phyloP scores from a whole-genome alignment of 2,329 filamentous ascomycete species.

The Pseudogymnoascus verrucosus region DNA sequence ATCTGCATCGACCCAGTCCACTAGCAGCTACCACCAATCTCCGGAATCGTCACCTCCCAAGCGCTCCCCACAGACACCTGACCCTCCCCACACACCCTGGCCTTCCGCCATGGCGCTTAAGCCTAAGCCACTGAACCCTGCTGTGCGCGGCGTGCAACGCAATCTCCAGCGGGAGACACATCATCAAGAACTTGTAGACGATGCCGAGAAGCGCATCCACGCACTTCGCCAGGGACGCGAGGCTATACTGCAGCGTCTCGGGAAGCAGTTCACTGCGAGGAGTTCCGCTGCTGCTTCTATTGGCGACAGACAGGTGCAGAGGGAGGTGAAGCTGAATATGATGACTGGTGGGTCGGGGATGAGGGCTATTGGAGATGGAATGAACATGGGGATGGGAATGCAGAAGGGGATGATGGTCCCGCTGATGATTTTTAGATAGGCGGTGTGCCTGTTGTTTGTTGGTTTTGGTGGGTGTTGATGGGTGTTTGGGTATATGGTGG shows the following conservation, averaged over 20 bases:
- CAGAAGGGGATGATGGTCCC: slow-evolving; percentile 7
- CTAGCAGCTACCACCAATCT: background rate
- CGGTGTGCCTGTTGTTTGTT: background rate
- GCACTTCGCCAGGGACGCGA: slow-evolving; percentile 52
- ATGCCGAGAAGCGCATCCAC: slow-evolving; percentile 45
- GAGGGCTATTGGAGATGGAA: background rate
- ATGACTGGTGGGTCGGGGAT: background rate
- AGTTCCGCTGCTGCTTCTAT: slow-evolving; percentile 8
- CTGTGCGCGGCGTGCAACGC: slow-evolving; percentile 50
- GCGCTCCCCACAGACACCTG: background rate
- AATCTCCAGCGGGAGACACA: slow-evolving; percentile 49
- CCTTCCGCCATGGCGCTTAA: background rate
- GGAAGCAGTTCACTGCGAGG: slow-evolving; percentile 40
- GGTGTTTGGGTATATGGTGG: slow-evolving; percentile 1
- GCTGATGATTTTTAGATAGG: slow-evolving; percentile 5
- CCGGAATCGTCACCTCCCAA: background rate
- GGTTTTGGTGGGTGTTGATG: background rate
- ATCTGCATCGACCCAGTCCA: slow-evolving; percentile 28
- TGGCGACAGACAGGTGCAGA: background rate
- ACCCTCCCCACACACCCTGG: background rate
- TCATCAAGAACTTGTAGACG: slow-evolving; percentile 49
- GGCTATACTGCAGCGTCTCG: slow-evolving; percentile 50
- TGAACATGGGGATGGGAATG: background rate
- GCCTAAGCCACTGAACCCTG: slow-evolving; percentile 21
- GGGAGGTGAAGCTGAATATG: background rate